Base-by-base conservation (phyloP, 164 flowering plant species). In the Umbellularia californica region DNA sequence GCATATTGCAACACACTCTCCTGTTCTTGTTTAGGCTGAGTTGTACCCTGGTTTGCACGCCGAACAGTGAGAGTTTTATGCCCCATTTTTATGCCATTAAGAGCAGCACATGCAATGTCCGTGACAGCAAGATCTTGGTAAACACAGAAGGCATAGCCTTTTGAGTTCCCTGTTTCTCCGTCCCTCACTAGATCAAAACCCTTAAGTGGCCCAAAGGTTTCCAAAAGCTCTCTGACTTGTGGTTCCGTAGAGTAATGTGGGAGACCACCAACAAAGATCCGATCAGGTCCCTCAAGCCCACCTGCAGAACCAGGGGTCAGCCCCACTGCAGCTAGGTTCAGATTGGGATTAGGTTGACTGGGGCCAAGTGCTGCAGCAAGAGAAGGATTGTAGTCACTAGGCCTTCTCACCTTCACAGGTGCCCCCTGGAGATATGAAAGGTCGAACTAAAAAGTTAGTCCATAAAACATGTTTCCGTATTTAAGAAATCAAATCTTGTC, bases 331-430 rank as follows among this genome's bases (percentile, higher is more conserved):
- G 86, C 91, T 76, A 95, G 83, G 76, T 95, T 92, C 72, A 95
- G 84, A 82, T 90, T 89, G 22, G 97, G 98, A 76, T 84, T 94
- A 23, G 99, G 99, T 77, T 91, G 97, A 81, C 98, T 94, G 58
- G 99, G 99, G 60, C 99, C 99, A 77, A 95, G 99, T 47, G 97
- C 87, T 69, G 98, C 97, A 72, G 98, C 98, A 76, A 93, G 93
- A n/a, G 99, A 93, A 28, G 98, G 99, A 76, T 93, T 95, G 81
- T 95, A 95, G 80, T 95, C 99, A 84, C 95, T 95, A 11, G 98
- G 99, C 74, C 99, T 87, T 85, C 98, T 89, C 72, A 95, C 99
- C 83, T 95, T 95, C 67, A 95, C 99, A 19, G 99, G 94, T 50
- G 94, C 92, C 33, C 99, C 98, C 98, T 95, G 84, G 11, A 73